A percentile compares a stretch with the other conserved stretches of the same genome.
phyloP scores from a whole-genome alignment of 73 alveolate species.

The Tetrahymena borealis region DNA sequence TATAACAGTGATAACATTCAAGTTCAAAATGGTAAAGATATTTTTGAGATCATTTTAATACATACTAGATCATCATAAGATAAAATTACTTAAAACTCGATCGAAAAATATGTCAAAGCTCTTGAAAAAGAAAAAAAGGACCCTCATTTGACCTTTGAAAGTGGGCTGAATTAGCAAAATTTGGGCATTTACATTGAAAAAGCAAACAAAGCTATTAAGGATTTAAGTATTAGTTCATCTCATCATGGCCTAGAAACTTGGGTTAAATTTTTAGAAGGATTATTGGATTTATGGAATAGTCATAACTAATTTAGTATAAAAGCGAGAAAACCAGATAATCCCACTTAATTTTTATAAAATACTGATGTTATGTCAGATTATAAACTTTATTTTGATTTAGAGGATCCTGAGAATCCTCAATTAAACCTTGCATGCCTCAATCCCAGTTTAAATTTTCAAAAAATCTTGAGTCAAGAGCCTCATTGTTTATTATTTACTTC shows the following conservation, averaged over 20 bases:
- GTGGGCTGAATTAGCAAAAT: neutral
- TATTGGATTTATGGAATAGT: neutral
- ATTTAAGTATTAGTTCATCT: neutral
- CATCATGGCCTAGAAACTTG: neutral
- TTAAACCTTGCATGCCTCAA: conserved; percentile 60
- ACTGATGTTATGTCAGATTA: neutral
- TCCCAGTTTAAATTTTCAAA: conserved; percentile 84
- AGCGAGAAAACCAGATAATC: neutral
- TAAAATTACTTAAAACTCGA: neutral
- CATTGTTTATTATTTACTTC: conserved; percentile 73
- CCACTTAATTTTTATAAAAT: neutral
- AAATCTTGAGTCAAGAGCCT: conserved; percentile 47
- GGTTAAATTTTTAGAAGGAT: neutral
- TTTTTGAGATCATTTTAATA: neutral
- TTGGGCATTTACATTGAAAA: neutral
- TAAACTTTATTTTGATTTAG: neutral
- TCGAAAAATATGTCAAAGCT: neutral
- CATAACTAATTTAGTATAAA: neutral
- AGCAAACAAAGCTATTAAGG: neutral
- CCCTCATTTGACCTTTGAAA: neutral
- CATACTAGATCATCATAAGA: neutral
- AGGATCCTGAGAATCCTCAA: neutral
- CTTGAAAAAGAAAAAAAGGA: neutral
- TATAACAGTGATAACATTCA: neutral
- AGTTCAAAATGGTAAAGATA: neutral